phyloP scores from a whole-genome alignment of 2,329 filamentous ascomycete genomes.

The Exophiala aquamarina region DNA sequence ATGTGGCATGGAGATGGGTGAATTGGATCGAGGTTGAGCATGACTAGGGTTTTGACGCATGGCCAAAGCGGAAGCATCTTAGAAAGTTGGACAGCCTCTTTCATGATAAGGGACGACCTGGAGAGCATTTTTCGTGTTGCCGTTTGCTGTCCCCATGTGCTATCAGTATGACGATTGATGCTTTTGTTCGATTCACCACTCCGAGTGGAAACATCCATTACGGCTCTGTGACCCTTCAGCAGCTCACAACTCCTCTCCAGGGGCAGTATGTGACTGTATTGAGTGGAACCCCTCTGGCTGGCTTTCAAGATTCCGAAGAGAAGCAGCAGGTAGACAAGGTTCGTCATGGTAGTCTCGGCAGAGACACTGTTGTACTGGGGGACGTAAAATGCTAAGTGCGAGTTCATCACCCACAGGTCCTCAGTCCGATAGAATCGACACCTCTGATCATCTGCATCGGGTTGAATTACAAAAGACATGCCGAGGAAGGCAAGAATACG shows the following conservation, averaged over 20 bases:
- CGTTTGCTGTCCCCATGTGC: too few species aligned
- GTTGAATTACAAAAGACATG: conserved; percentile 3
- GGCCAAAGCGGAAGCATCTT: too few species aligned
- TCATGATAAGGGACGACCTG: too few species aligned
- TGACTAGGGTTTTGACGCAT: too few species aligned
- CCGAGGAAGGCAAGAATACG: background rate
- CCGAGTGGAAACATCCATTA: background rate
- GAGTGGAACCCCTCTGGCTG: background rate
- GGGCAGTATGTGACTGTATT: background rate
- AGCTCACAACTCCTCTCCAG: background rate
- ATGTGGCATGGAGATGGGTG: too few species aligned
- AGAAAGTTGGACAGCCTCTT: too few species aligned
- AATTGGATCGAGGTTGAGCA: too few species aligned
- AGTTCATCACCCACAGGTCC: too few species aligned
- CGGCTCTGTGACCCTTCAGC: background rate
- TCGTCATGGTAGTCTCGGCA: too few species aligned
- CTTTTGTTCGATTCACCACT: background rate
- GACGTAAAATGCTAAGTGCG: too few species aligned
- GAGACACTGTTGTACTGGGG: too few species aligned
- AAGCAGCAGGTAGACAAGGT: background rate
- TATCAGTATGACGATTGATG: background rate
- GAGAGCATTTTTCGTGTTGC: too few species aligned
- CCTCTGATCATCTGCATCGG: conserved; percentile 3
- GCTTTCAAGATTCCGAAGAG: background rate
- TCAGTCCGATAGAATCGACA: background rate